Conservation (phyloP, 805 yeast species). For the Grigorovia yakushimaensis region DNA sequence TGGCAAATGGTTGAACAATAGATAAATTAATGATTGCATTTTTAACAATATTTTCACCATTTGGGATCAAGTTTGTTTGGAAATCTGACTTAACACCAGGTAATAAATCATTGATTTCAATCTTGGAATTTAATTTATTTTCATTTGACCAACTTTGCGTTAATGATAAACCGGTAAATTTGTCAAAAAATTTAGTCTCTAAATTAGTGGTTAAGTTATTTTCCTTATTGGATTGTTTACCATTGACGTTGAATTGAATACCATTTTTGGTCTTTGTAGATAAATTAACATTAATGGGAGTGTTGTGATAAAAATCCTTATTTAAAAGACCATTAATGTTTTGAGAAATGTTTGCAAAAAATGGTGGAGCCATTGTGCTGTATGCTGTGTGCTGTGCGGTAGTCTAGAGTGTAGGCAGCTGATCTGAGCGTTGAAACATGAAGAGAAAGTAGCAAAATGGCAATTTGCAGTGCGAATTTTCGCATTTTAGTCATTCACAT, state of each 20-base stretch:
- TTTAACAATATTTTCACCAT: constrained; percentile 40
- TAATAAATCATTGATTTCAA: constrained; percentile 85
- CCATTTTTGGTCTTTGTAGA: constrained; percentile 95
- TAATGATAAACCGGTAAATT: constrained; percentile 81
- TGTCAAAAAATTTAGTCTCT: constrained; percentile 89
- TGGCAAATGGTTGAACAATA: constrained; percentile 87
- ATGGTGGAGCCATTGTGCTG: constrained; percentile 62
- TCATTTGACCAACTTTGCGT: constrained; percentile 98
- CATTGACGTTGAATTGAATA: constrained; percentile 88
- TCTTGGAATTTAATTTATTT: constrained; percentile 83
- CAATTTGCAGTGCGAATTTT: too few species aligned
- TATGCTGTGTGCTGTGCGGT: background rate
- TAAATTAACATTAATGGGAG: constrained; percentile 81
- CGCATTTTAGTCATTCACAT: too few species aligned
- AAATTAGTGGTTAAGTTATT: constrained; percentile 78
- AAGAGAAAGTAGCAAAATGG: too few species aligned
- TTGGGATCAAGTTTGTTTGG: constrained; percentile 81
- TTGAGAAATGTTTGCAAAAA: constrained; percentile 89
- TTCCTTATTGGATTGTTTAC: constrained; percentile 70
- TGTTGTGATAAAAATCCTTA: constrained; percentile 87
- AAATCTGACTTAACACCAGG: constrained; percentile 93
- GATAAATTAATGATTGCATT: constrained; percentile 82
- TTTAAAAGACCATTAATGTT: constrained; percentile 81
- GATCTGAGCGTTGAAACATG: too few species aligned
- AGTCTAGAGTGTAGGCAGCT: background rate